These are phyloP conservation scores for Juglanconis sp. DNA, from an alignment of 2,329 filamentous ascomycete species.

Conservation along the genomic window DNA sequence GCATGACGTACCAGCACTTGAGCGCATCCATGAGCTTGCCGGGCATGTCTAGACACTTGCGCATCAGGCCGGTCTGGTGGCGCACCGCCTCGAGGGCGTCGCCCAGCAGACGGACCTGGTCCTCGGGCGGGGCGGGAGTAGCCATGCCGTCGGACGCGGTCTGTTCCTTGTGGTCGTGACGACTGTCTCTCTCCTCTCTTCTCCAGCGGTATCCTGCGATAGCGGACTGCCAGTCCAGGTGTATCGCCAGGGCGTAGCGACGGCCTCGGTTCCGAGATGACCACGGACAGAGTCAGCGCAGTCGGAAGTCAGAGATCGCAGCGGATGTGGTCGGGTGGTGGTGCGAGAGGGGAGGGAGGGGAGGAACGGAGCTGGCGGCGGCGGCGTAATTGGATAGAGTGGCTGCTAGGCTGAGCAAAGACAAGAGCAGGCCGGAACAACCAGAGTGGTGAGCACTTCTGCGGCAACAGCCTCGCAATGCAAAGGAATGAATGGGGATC, in stretches of 20 bases:
- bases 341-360: neutral
- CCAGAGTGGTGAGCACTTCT: neutral
- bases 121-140: conserved; percentile 64
- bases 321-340: neutral
- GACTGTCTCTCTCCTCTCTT: neutral
- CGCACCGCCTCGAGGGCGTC: conserved; percentile 95
- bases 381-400: too few species aligned
- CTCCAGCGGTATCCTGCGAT: neutral
- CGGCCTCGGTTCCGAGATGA: neutral
- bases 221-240: conserved; percentile 1
- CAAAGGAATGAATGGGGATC: neutral
- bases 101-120: conserved; percentile 89
- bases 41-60: conserved; percentile 92
- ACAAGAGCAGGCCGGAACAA: neutral
- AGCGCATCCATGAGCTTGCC: conserved; percentile 99
- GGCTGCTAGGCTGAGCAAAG: neutral
- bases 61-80: conserved; percentile 96
- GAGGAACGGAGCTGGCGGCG: neutral
- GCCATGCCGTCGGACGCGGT: conserved; percentile 28
- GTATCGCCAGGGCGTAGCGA: neutral
- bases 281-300: neutral
- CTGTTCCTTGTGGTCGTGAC: neutral
- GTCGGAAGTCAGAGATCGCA: neutral
- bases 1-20: conserved; percentile 84
- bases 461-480: neutral